These are phyloP conservation scores for Vinca minor DNA, from an alignment of 257 asterid genomes.

Conservation along the genomic window DNA sequence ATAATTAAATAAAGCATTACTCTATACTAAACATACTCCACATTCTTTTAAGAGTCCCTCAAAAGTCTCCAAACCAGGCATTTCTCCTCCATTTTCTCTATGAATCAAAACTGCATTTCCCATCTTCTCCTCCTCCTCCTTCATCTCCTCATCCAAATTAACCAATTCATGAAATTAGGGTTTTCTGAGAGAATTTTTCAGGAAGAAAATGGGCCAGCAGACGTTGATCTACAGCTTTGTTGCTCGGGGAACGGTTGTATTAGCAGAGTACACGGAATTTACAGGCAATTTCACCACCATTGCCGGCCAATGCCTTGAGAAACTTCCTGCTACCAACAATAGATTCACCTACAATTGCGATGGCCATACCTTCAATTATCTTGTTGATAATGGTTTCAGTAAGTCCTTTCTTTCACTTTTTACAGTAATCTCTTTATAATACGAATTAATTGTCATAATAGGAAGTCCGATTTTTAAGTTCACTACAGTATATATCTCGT, in stretches of 20 bases:
- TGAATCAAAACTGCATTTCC: slow-evolving; percentile 1
- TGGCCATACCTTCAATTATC: slow-evolving; percentile 47
- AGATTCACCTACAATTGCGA: slow-evolving; percentile 46
- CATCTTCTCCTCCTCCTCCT: not conserved
- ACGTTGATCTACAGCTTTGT: slow-evolving; percentile 42
- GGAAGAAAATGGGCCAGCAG: slow-evolving; percentile 32
- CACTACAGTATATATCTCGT: too few relatives aligned
- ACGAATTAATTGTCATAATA: too few relatives aligned
- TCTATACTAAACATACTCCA: too few relatives aligned
- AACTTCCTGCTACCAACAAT: slow-evolving; percentile 39
- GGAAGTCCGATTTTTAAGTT: too few relatives aligned
- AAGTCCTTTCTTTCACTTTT: slow-evolving; percentile 9
- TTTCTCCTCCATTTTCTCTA: slow-evolving; percentile 4
- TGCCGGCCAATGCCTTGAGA: slow-evolving; percentile 47
- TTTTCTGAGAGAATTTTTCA: not conserved
- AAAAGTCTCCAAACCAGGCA: not conserved
- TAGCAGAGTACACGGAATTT: slow-evolving; percentile 45
- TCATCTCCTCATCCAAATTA: not conserved
- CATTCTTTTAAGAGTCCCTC: not conserved
- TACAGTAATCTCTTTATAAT: too few relatives aligned
- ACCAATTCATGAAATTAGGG: not conserved
- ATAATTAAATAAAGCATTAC: too few relatives aligned
- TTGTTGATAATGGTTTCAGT: slow-evolving; percentile 50
- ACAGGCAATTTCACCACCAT: slow-evolving; percentile 40
- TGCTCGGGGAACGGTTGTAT: slow-evolving; percentile 37